Evolutionary conservation across 2,329 filamentous ascomycete genomes (phyloP), one percentile per base, ranked within the genome.

Genomic region (Zelopaecilomyces penicillatus): DNA sequence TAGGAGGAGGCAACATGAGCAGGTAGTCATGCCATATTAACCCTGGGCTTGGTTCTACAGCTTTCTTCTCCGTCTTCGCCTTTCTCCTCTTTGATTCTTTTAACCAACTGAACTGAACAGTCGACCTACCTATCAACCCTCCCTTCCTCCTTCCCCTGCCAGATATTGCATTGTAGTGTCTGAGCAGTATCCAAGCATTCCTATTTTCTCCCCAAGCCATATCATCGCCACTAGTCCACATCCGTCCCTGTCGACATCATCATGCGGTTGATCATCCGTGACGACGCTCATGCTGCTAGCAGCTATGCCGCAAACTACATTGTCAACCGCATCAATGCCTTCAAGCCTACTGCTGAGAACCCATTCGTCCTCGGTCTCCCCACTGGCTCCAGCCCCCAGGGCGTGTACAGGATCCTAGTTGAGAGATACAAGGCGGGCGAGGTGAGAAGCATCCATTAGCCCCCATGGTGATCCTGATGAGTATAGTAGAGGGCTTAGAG

Each of bases 301-400:
- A 72, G 74, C 55, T 89, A 90, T 64, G 84, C 90, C 53, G 85
- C 86, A 50, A 82, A 87, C 63, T 89, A 91, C 66, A 83, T 93
- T 56, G 80, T 90, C 65, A 83, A 85, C 56, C 82, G 86, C 54
- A 91, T 93, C 71, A 85, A 83, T 57, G 69, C 78, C 49, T 93
- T 88, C 66, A 75, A 76, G 40, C 87, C 87, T 33, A 85, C 83
- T 5, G 69, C 82, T 39, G 69, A 79, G 52, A 80, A 80, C 53
- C 87, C 86, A 1, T 93, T 94, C 58, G 84, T 93, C 5, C 78
- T 94, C 39, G 87, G 87, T 47, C 73, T 94, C 39, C 87, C 87
- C 7, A 94, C 87, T 1, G 87, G 87, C 43, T 89, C 85, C 56
- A 90, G 83, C 51, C 87, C 87, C 3, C 76, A 89, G 49, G 74